These are phyloP conservation scores for Kuraishia piskuri DNA, from an alignment of 805 yeast species.

Conservation along the genomic window DNA sequence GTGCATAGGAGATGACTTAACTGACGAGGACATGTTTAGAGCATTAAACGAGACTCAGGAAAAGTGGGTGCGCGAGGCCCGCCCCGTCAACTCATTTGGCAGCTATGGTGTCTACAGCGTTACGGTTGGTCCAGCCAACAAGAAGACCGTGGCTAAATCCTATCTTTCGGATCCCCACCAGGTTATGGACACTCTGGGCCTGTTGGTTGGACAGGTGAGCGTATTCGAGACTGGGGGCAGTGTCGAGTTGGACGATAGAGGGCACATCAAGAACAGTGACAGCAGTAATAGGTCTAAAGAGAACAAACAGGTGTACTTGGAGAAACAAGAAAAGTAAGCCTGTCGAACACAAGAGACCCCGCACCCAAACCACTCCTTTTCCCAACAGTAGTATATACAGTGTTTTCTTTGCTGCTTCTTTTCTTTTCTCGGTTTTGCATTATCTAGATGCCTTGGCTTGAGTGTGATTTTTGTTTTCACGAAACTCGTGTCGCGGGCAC, in stretches of 20 bases:
- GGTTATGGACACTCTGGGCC: slow-evolving; percentile 77
- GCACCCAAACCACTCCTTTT: no score
- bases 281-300: slow-evolving; percentile 32
- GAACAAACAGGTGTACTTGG: slow-evolving; percentile 24
- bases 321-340: background rate
- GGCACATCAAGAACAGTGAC: slow-evolving; percentile 48
- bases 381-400: background rate
- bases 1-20: slow-evolving; percentile 91
- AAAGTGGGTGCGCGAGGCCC: slow-evolving; percentile 35
- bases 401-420: background rate
- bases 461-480: no score
- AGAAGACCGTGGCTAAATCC: slow-evolving; percentile 76
- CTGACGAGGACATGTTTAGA: slow-evolving; percentile 96
- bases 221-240: slow-evolving; percentile 72
- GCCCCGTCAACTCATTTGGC: slow-evolving; percentile 36
- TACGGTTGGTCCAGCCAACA: slow-evolving; percentile 89
- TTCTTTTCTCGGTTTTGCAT: background rate
- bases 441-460: background rate
- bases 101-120: slow-evolving; percentile 70
- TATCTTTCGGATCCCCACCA: slow-evolving; percentile 79
- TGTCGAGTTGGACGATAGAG: slow-evolving; percentile 69
- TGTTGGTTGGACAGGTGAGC: slow-evolving; percentile 71
- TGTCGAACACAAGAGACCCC: no score
- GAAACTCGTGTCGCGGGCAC: no score
- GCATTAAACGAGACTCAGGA: slow-evolving; percentile 59